These are phyloP conservation scores for Lachnellula arida DNA, from an alignment of 2,329 filamentous ascomycete species.

Conservation along the genomic window DNA sequence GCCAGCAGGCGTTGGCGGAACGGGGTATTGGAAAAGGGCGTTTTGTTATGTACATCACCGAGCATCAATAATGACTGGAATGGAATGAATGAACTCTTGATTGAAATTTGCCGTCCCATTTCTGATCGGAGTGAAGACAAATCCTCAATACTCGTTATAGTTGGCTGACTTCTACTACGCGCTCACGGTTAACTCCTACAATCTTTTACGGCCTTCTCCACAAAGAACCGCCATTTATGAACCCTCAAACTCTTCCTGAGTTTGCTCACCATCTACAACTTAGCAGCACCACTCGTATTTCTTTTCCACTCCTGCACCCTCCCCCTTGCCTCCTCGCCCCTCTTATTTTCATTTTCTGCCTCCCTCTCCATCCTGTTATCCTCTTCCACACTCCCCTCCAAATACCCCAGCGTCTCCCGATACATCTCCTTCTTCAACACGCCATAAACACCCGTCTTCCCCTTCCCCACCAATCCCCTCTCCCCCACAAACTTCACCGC, in stretches of 20 bases:
- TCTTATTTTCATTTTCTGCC: slow-evolving; percentile 29
- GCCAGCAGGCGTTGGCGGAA: slow-evolving; percentile 12
- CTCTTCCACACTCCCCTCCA: slow-evolving; percentile 49
- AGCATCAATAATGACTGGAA: slow-evolving; percentile 16
- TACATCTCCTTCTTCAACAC: slow-evolving; percentile 73
- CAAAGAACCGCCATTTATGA: too few relatives aligned
- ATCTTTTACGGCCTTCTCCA: too few relatives aligned
- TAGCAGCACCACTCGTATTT: slow-evolving; percentile 20
- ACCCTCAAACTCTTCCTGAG: neutral
- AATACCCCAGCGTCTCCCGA: slow-evolving; percentile 54
- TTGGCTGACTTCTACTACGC: too few relatives aligned
- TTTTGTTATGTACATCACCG: neutral
- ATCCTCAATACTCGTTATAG: neutral
- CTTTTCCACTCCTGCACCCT: slow-evolving; percentile 27
- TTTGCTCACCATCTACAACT: slow-evolving; percentile 17
- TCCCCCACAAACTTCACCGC: slow-evolving; percentile 55
- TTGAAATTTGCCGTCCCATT: neutral
- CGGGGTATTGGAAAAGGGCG: slow-evolving; percentile 3
- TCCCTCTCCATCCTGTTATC: slow-evolving; percentile 39
- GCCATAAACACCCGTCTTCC: slow-evolving; percentile 62
- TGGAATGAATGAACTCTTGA: neutral
- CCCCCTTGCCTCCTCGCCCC: slow-evolving; percentile 16
- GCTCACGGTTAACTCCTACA: too few relatives aligned
- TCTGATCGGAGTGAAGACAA: too few relatives aligned
- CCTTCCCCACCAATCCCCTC: slow-evolving; percentile 56